Base-by-base conservation (phyloP, 371 early-diverging fungal species). In the Antonospora locustae region DNA sequence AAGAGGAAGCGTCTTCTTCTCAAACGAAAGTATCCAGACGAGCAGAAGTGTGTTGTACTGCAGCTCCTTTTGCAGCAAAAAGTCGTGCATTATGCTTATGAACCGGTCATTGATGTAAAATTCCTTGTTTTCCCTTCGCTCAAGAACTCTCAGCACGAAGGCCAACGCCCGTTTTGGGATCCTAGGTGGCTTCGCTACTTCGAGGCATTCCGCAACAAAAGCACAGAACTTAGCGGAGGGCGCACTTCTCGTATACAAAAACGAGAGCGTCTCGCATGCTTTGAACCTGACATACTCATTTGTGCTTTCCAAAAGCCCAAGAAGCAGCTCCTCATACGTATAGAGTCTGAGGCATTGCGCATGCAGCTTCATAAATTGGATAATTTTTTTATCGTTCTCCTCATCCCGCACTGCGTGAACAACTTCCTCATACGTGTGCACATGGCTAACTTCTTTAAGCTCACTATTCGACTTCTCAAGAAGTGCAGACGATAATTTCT, bases 1-100 rank as follows among this genome's bases (percentile, higher is more conserved):
- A 12, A 46, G 9, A 6, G 40, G 17, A 11, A 62, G 3, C 37
- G 40, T 50, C 7, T 22, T n/a, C 5, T 32, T 17, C 17, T 50
- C 57, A 36, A 66, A 70, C 16, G 70, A 58, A 0, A 63, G 55
- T 36, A 70, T 55, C 57, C 62, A 66, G 4, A 65, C 28, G 16
- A 70, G 43, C 17, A 61, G 27, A 6, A 70, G 48, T 2, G 54
- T 55, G 25, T 66, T 58, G 38, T 70, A 70, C 50, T 70, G 66
- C 14, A 62, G 29, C 60, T 58, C 57, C 46, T 50, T 46, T 17
- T 63, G 46, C 20, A 24, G 41, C 27, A 62, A 57, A 23, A 55
- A 63, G 3, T 44, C 43, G 0, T 56, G 20, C 4, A 70, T 27
- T 16, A 49, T 51, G 3, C 30, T 30, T 20, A 65, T 50, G n/a